Evolutionary conservation across 148 eudicot species (phyloP), one percentile per base, ranked within the genome.

Genomic region (Dysphania ambrosioides): DNA sequence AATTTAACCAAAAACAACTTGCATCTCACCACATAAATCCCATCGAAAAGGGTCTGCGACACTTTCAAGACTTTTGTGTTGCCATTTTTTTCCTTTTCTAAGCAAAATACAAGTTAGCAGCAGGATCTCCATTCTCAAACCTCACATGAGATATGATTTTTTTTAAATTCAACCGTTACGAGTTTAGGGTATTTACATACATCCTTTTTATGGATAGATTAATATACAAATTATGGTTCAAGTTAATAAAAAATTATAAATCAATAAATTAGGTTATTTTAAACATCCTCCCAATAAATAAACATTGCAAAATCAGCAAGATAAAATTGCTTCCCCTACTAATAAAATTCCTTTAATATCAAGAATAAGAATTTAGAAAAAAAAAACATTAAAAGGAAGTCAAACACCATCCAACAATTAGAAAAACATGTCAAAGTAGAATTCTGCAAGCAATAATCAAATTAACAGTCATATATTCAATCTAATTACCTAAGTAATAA

Each of bases 391-490:
- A 51, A 73, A 53, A 29, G 53, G 16, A 64, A 75, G 82, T 79
- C 82, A 79, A 79, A 57, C 63, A 38, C 47, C 26, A 79, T 56
- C 78, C 70, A 70, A 68, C 11, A 23, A 68, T 71, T 71, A 75
- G 6, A 71, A 2, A 70, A 70, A 47, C 71, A 73, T 80, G 83
- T 75, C 83, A 80, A 80, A 80, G 83, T 34, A 56, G 21, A 66
- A 41, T 57, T 76, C 59, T 56, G 9, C n/a, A 80, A 74, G 62
- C 62, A 64, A 40, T 35, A 71, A 69, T 79, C 66, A 64, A 63
- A 75, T 55, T 55, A 63, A 70, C 41, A 70, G 65, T 78, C 74
- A 26, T 23, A 71, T 59, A 71, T 6, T 30, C 29, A 53, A 64
- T 40, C 44, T 12, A 36, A 55, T 71, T 74, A 31, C 64, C 71